Evolutionary conservation across 441 rosid genomes (phyloP), one percentile per base, ranked within the genome.

Genomic region (Melastoma candidum): DNA sequence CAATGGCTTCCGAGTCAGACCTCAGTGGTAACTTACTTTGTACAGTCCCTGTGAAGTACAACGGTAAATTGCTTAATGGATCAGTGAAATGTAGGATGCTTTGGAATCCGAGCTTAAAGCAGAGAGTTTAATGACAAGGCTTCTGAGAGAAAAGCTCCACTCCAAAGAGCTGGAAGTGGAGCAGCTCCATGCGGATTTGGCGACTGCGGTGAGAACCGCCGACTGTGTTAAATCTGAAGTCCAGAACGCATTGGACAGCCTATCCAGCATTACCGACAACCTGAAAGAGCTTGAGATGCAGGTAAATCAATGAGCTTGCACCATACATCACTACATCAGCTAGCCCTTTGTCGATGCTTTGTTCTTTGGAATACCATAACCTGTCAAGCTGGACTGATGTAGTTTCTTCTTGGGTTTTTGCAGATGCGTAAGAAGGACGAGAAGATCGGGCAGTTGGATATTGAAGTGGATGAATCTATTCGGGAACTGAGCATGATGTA

Each of bases 371-470:
- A 39, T 9, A 17, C 9, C 7, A 1, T 43, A 11, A 55, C 11
- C 13, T 22, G 27, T 26, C 48, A 9, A 11, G 45, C 3, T 22
- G 9, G 2, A 14, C 11, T 13, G 11, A 10, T 13, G 12, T 32
- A 41, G 29, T 14, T 17, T 14, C 22, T 17, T 17, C 22, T 17
- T 52, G 54, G 8, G 41, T 25, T 51, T 51, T 26, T 39, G 36
- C 75, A 94, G 97, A 75, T 79, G 74, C 58, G 72, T 62, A 89
- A 87, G 78, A 89, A 87, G 72, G 95, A 89, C 3, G 95, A 87
- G 61, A 77, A 44, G 56, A 62, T 75, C 26, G 63, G 49, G 54
- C 69, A 55, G 51, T 80, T 84, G 7, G 80, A 81, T 59, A 74
- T 12, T 6, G 74, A 76, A 57, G 81, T 94, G 41, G 76, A 87